Percentiles rank a stretch among this genome's conserved stretches.
Evolutionary conservation across 2,329 filamentous ascomycete genomes (phyloP).

Genomic region (Bipolaris victoriae): DNA sequence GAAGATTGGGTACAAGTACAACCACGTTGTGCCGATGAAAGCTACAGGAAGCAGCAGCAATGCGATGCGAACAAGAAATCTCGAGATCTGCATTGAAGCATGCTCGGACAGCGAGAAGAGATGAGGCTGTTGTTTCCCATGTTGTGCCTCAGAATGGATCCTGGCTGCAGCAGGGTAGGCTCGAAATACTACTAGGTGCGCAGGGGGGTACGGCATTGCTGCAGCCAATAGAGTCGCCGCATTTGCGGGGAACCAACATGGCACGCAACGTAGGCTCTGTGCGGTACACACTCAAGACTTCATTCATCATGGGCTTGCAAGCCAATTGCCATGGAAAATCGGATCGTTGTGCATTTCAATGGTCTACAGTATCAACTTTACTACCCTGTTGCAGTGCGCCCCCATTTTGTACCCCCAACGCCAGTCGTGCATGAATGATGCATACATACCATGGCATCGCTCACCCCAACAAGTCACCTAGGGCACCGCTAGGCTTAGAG

Average conservation of each 20-base stretch:
- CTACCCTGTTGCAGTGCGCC: not conserved
- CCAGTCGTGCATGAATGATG: conserved; percentile 2
- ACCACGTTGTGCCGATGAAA: conserved; percentile 72
- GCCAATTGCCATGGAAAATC: not conserved
- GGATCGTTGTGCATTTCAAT: conserved; percentile 1
- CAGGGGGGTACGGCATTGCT: conserved; percentile 6
- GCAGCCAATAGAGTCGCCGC: conserved; percentile 6
- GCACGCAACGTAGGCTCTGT: not conserved
- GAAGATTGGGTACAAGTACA: conserved; percentile 88
- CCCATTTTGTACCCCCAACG: conserved; percentile 10
- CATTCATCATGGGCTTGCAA: not conserved
- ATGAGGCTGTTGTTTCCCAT: conserved; percentile 12
- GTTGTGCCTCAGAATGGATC: conserved; percentile 14
- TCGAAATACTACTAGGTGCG: not conserved
- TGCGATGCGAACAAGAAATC: conserved; percentile 54
- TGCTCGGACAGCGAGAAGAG: conserved; percentile 25
- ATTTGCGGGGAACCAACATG: conserved; percentile 11
- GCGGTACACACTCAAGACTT: not conserved
- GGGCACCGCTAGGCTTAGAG: conserved; percentile 45
- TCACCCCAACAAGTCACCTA: conserved; percentile 47
- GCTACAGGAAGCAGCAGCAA: conserved; percentile 68
- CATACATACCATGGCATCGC: conserved; percentile 1
- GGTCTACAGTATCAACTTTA: not conserved
- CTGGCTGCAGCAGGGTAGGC: conserved; percentile 5
- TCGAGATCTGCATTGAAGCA: conserved; percentile 59